Evolutionary conservation across 1,284 basidiomycete genomes (phyloP).

Genomic region (Trametes versicolor): DNA sequence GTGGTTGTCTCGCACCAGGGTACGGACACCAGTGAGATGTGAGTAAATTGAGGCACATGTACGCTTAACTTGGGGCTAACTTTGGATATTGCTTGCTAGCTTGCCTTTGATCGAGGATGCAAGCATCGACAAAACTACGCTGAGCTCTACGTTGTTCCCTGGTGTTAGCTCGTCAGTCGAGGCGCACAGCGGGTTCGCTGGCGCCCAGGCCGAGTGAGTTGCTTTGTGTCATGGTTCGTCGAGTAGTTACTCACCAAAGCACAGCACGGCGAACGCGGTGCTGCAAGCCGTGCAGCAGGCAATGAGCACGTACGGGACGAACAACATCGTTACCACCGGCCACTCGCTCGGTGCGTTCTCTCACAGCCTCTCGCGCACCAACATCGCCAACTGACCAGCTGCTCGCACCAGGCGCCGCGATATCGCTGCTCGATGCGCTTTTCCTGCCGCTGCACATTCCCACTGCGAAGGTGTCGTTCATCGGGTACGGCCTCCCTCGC

Average conservation of each 20-base stretch:
- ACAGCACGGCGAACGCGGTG: constrained; percentile 47
- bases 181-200: constrained; percentile 67
- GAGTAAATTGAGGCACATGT: constrained; percentile 26
- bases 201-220: constrained; percentile 60
- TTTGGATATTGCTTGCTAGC: constrained; percentile 42
- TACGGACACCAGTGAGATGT: constrained; percentile 60
- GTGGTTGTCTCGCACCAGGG: constrained; percentile 65
- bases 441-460: constrained; percentile 58
- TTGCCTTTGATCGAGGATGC: constrained; percentile 62
- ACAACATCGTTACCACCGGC: constrained; percentile 48
- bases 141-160: constrained; percentile 65
- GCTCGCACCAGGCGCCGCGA: constrained; percentile 51
- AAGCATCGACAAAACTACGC: constrained; percentile 51
- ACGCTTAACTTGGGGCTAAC: not conserved
- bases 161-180: constrained; percentile 56
- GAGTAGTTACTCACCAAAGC: not conserved
- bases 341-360: constrained; percentile 51
- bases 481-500: constrained; percentile 64
- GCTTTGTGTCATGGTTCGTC: not conserved
- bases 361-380: constrained; percentile 1
- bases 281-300: constrained; percentile 49
- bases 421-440: constrained; percentile 58
- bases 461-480: constrained; percentile 48
- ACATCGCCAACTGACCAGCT: not conserved
- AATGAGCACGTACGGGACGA: constrained; percentile 42